phyloP scores from a whole-genome alignment of 257 asterid genomes.

The Fraxinus quadrangulata region DNA sequence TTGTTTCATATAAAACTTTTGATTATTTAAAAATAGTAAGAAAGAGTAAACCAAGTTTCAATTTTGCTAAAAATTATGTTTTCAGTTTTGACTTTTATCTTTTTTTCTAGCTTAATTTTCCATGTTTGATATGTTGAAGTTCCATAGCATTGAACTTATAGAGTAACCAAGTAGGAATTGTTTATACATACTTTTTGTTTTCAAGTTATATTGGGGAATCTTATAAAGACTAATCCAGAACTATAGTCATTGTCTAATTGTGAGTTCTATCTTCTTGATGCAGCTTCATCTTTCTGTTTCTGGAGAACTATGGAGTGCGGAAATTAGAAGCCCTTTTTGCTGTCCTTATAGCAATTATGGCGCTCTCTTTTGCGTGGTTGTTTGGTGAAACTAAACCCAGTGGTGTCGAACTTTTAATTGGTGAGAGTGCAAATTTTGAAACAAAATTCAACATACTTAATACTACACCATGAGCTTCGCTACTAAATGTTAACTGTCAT shows the following conservation, averaged over 20 bases:
- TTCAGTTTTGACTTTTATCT: background rate
- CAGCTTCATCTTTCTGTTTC: slow-evolving; percentile 76
- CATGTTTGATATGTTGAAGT: slow-evolving; percentile 26
- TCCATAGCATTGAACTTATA: slow-evolving; percentile 1
- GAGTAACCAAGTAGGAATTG: background rate
- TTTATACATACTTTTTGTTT: background rate
- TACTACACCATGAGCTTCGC: background rate
- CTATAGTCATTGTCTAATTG: slow-evolving; percentile 16
- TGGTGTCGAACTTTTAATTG: slow-evolving; percentile 64
- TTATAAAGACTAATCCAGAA: slow-evolving; percentile 4
- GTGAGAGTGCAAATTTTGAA: slow-evolving; percentile 34
- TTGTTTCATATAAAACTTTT: slow-evolving; percentile 2
- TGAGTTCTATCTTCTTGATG: slow-evolving; percentile 23
- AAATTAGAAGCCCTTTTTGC: slow-evolving; percentile 85
- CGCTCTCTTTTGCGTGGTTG: slow-evolving; percentile 77
- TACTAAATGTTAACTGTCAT: background rate
- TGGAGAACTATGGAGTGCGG: slow-evolving; percentile 84
- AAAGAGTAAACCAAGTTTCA: background rate
- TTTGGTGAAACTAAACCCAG: slow-evolving; percentile 77
- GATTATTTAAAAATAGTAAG: slow-evolving; percentile 8
- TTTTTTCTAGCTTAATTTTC: background rate
- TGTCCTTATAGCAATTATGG: slow-evolving; percentile 72
- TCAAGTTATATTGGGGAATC: background rate
- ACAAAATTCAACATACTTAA: background rate
- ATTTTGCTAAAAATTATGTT: background rate